phyloP scores from a whole-genome alignment of 2,329 filamentous ascomycete genomes.

The Calonectria multiphialidica region DNA sequence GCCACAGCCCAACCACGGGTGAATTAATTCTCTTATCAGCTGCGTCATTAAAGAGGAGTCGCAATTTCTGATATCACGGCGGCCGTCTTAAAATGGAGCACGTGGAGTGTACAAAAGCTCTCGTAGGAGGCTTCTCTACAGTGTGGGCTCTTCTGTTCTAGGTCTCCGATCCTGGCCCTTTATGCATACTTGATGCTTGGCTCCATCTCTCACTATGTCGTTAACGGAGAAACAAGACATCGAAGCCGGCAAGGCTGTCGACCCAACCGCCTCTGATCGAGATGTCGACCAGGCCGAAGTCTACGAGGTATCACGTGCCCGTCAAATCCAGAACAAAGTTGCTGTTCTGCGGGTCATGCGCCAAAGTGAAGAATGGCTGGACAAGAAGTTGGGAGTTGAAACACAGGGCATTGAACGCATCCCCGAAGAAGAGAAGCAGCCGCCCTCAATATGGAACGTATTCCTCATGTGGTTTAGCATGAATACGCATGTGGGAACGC shows the following conservation, averaged over 20 bases:
- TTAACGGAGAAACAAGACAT: conserved; percentile 18
- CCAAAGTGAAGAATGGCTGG: conserved; percentile 13
- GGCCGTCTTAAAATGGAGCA: not conserved
- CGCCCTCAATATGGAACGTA: conserved; percentile 19
- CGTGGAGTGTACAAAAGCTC: conserved; percentile 11
- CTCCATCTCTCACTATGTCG: conserved; percentile 7
- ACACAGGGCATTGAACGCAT: conserved; percentile 22
- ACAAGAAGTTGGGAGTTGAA: conserved; percentile 17
- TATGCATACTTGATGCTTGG: not conserved
- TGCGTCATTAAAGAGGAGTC: conserved; percentile 4
- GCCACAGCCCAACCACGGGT: not conserved
- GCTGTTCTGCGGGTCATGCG: conserved; percentile 1
- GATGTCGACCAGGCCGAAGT: not conserved
- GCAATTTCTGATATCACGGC: not conserved
- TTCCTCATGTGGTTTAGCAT: conserved; percentile 22
- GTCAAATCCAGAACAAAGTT: conserved; percentile 7
- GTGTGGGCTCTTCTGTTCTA: not conserved
- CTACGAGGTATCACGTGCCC: conserved; percentile 10
- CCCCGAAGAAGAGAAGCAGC: conserved; percentile 20
- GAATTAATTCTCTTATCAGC: not conserved
- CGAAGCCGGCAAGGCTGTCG: conserved; percentile 12
- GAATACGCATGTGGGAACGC: conserved; percentile 11
- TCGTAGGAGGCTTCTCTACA: not conserved
- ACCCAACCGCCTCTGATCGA: not conserved
- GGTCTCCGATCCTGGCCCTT: not conserved